Base-by-base conservation (phyloP, 192 early-diverging fungal genomes). In the Dispira simplex region DNA sequence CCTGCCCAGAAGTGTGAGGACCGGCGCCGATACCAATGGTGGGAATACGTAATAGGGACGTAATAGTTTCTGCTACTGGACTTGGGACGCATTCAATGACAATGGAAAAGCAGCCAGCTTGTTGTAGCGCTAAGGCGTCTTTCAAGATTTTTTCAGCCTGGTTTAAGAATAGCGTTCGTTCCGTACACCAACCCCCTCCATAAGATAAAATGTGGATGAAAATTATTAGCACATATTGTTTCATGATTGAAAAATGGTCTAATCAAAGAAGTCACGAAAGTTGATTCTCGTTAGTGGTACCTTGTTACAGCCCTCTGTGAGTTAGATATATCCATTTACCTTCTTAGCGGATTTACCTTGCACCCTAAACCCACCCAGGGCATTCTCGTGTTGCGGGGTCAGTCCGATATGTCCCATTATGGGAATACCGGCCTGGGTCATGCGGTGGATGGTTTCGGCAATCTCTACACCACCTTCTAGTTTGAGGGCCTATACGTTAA, bases 21-120 rank as follows among this genome's bases (percentile, higher is more conserved):
- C 95, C 95, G 9, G 97, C 93, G 47, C 97, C 97, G 68, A 99
- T 99, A 13, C 97, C 97, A 65, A 99, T 97, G 11, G 95, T 99
- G 10, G 95, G 95, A 45, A 97, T 82, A 3, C 57, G 58, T 28
- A 99, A 71, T 45, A 79, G 66, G 23, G 81, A 66, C 0, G 95
- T 99, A 55, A 97, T 85, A 44, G 85, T 79, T n/a, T 76, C 74
- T 3, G 93, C 97, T 13, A 99, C 89, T n/a, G 84, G 78, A 54
- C 79, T 81, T 6, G 97, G 93, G 51, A 99, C 81, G 27, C 91
- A 91, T 71, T 99, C 97, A 18, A 99, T 72, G 23, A 97, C 87
- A 16, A 99, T 68, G 3, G 81, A 80, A 78, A 90, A 97, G 65
- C 89, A 91, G 9, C 97, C 97, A 14, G 97, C 90, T 25, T 85